Evolutionary conservation across 2,329 filamentous ascomycete species (phyloP), one percentile per base, ranked within the genome.

Genomic region (Cytospora chrysosperma): DNA sequence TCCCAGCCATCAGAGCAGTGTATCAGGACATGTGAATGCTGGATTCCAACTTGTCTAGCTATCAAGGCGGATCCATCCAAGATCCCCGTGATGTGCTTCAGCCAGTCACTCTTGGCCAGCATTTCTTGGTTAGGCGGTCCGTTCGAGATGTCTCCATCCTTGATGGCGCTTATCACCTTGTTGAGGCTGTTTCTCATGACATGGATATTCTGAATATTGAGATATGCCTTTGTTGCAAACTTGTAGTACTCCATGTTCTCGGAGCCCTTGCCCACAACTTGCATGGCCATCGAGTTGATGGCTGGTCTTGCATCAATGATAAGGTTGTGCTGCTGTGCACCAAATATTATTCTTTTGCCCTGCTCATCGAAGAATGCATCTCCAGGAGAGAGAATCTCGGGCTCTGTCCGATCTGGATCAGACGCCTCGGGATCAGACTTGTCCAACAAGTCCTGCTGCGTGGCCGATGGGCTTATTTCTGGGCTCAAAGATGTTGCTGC

Each of bases 1-100:
- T 99, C 95, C 95, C 95, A 99, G 4, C 95, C 95, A 76, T 99
- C 95, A 2, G 95, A 98, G 76, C 95, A 99, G 76, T 99, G 95
- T 56, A 99, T 97, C 53, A 99, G 80, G 13, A 96, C 94, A 74
- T 99, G 93, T 1, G 93, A 97, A 72, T 97, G 94, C 68, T 92
- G 90, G 63, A 98, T 88, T 32, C 93, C 95, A 37, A 99, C 88
- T 70, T 95, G 92, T 34, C 91, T 85, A 32, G 93, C 90, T 69
- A 98, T 96, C 62, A 96, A 81, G 56, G 88, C 86, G 7, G 93
- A 89, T 1, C 95, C 95, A 66, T 95, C 91, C 19, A 99, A 79
- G 53, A 99, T 86, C 30, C 88, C 88, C 26, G 86, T 84, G 62
- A 97, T 96, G 72, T 99, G 94, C 71, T 91, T 92, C 55, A 98